phyloP scores from a whole-genome alignment of 257 asterid species.

The Fraxinus cuspidata region DNA sequence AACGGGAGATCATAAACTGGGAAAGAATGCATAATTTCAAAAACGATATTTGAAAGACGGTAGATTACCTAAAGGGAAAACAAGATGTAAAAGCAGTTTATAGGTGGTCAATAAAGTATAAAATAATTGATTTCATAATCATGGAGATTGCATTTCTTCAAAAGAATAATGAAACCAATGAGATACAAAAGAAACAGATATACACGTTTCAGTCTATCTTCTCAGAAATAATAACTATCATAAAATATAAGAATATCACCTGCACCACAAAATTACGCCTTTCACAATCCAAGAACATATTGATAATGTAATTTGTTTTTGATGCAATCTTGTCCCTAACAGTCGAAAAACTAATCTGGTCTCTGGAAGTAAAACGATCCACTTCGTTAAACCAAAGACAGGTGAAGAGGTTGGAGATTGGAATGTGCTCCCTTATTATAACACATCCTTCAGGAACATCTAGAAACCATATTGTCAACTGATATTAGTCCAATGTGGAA shows the following conservation, averaged over 20 bases:
- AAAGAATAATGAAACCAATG: not conserved
- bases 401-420: slow-evolving; percentile 83
- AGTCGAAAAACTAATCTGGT: slow-evolving; percentile 88
- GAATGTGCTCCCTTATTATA: slow-evolving; percentile 79
- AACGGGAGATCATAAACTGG: not conserved
- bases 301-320: slow-evolving; percentile 74
- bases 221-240: not conserved
- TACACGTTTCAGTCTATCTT: not conserved
- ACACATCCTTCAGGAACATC: slow-evolving; percentile 99
- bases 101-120: not conserved
- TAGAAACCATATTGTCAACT: slow-evolving; percentile 31
- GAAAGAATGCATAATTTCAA: not conserved
- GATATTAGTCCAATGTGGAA: slow-evolving; percentile 13
- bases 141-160: not conserved
- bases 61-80: not conserved
- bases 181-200: not conserved
- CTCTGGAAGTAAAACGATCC: slow-evolving; percentile 91
- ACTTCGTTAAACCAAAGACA: slow-evolving; percentile 97
- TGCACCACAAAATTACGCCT: slow-evolving; percentile 89
- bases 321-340: slow-evolving; percentile 79
- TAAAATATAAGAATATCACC: slow-evolving; percentile 43
- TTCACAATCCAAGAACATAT: slow-evolving; percentile 93
- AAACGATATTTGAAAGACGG: not conserved
- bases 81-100: not conserved
- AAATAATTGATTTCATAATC: not conserved